These are phyloP conservation scores for Magnolia officinalis DNA, from an alignment of 164 flowering plant species.

Conservation along the genomic window DNA sequence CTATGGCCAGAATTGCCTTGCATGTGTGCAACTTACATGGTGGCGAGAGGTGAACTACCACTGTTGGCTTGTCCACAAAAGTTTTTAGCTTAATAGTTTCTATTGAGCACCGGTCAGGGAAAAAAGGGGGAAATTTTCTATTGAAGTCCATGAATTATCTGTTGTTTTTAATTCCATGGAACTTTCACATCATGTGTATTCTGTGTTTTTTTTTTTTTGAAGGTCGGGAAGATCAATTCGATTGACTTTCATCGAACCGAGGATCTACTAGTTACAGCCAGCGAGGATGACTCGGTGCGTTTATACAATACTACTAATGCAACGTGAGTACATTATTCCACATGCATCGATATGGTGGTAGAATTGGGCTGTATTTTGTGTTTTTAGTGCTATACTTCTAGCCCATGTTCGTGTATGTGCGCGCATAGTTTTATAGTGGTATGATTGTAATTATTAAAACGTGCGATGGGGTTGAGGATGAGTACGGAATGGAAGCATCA, in stretches of 20 bases:
- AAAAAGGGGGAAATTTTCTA: too few species aligned
- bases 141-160: neutral
- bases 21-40: too few species aligned
- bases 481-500: neutral
- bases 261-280: slow-evolving; percentile 80
- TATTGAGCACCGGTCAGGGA: too few species aligned
- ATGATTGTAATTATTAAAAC: too few species aligned
- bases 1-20: too few species aligned
- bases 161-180: neutral
- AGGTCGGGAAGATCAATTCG: slow-evolving; percentile 85
- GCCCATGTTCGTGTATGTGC: too few species aligned
- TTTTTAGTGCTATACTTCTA: too few species aligned
- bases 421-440: too few species aligned
- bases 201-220: slow-evolving; percentile 1
- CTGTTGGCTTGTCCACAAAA: too few species aligned
- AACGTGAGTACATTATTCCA: slow-evolving; percentile 43
- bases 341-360: neutral
- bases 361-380: neutral
- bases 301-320: slow-evolving; percentile 80
- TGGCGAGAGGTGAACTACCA: too few species aligned
- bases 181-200: neutral
- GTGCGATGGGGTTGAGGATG: neutral
- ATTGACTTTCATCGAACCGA: slow-evolving; percentile 94
- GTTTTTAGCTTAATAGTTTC: too few species aligned
- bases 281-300: slow-evolving; percentile 93